Evolutionary conservation across 1,284 basidiomycete species (phyloP).

Genomic region (Amylostereum chailletii): DNA sequence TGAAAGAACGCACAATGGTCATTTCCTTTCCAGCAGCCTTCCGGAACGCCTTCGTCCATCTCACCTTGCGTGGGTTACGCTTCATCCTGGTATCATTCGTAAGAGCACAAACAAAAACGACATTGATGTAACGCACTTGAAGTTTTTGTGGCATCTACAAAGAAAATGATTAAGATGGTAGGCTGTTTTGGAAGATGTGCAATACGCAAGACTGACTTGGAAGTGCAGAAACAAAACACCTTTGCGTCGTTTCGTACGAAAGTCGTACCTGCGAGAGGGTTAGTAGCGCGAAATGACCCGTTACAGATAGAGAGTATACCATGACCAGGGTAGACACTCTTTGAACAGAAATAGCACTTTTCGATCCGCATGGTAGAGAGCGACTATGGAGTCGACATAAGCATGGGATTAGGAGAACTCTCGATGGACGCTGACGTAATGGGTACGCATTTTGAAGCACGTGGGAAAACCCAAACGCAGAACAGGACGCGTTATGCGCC

Average conservation of each 20-base stretch:
- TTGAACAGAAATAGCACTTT: constrained; percentile 91
- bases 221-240: constrained; percentile 93
- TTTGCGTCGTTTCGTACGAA: constrained; percentile 97
- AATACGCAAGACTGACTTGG: constrained; percentile 58
- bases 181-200: constrained; percentile 4
- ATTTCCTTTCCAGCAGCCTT: constrained; percentile 99
- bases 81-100: constrained; percentile 74
- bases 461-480: no score
- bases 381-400: background rate
- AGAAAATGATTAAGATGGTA: constrained; percentile 4
- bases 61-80: constrained; percentile 97
- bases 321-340: constrained; percentile 91
- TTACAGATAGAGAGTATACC: constrained; percentile 35
- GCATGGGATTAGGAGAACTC: no score
- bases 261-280: constrained; percentile 53
- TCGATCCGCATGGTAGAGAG: constrained; percentile 64
- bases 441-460: no score
- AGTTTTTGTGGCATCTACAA: constrained; percentile 90
- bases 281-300: background rate
- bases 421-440: no score
- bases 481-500: no score
- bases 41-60: constrained; percentile 99
- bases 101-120: background rate
- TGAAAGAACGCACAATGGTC: constrained; percentile 74
- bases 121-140: constrained; percentile 57